Percentiles rank a stretch among this genome's conserved stretches.
Conservation (phyloP, 1,139 yeast species). For the Nakaseomyces uthaithaninus region DNA sequence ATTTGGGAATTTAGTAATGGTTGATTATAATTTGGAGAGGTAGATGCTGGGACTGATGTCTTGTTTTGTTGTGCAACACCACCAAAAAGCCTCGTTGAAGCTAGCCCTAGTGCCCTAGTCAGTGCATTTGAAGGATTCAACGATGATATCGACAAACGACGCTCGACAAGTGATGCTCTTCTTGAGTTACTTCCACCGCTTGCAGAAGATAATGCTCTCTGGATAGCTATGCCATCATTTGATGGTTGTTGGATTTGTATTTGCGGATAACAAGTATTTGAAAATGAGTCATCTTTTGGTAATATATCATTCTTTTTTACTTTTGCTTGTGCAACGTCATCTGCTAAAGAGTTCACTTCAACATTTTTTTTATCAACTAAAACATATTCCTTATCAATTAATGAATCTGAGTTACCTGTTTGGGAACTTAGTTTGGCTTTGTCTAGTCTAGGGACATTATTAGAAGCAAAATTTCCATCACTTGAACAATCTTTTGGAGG, state of each 20-base stretch:
- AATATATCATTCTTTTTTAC: conserved; percentile 1
- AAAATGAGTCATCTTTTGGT: background rate
- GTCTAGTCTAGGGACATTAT: background rate
- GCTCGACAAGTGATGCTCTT: conserved; percentile 40
- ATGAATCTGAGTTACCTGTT: conserved; percentile 15
- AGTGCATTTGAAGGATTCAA: conserved; percentile 86
- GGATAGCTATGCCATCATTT: background rate
- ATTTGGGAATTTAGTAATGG: conserved; percentile 24
- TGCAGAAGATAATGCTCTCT: conserved; percentile 12
- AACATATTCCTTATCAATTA: conserved; percentile 73
- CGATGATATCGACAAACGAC: conserved; percentile 53
- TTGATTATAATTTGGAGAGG: conserved; percentile 15
- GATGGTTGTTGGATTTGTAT: conserved; percentile 17
- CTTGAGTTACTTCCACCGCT: conserved; percentile 28
- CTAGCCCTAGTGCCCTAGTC: conserved; percentile 78
- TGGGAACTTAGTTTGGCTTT: conserved; percentile 6
- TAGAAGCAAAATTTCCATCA: background rate
- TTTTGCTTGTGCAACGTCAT: conserved; percentile 62
- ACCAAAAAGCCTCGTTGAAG: conserved; percentile 83
- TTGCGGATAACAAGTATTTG: background rate
- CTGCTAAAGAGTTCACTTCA: conserved; percentile 92
- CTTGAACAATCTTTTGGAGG: conserved; percentile 1
- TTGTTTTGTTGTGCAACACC: conserved; percentile 24
- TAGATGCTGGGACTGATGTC: conserved; percentile 11
- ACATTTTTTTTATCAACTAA: conserved; percentile 91